Evolutionary conservation across 129 eudicot genomes (phyloP).

Genomic region (Gnaphalium uliginosum): DNA sequence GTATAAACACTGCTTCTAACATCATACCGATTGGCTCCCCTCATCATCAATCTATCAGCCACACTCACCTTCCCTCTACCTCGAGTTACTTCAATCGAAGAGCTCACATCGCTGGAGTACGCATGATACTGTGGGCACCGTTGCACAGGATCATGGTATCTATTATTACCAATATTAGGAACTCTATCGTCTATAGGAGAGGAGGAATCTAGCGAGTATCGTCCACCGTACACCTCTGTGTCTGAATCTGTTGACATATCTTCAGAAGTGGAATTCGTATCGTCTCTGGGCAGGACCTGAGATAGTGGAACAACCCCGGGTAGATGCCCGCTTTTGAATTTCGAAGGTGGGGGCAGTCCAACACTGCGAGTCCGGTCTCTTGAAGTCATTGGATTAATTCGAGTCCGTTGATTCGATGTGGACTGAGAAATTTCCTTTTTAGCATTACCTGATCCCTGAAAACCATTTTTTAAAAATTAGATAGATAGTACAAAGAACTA

Average conservation of each 20-base stretch:
- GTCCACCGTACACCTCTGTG: constrained; percentile 69
- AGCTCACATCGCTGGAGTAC: constrained; percentile 64
- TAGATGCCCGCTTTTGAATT: constrained; percentile 60
- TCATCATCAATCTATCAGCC: constrained; percentile 48
- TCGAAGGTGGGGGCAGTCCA: constrained; percentile 68
- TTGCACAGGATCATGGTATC: constrained; percentile 41
- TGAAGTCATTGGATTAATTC: constrained; percentile 43
- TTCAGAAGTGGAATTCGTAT: constrained; percentile 55
- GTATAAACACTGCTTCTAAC: constrained; percentile 59
- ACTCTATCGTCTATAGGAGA: constrained; percentile 69
- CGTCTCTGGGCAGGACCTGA: constrained; percentile 52
- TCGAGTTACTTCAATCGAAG: constrained; percentile 52
- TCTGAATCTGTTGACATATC: constrained; percentile 73
- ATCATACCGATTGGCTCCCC: constrained; percentile 55
- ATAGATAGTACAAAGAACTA: neutral
- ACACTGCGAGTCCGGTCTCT: constrained; percentile 45
- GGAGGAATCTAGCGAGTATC: constrained; percentile 77
- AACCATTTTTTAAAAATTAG: neutral
- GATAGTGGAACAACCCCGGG: constrained; percentile 60
- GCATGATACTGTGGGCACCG: constrained; percentile 54
- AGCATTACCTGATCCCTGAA: constrained; percentile 59
- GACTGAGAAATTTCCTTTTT: constrained; percentile 46
- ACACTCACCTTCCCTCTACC: constrained; percentile 43
- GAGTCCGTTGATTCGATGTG: constrained; percentile 38
- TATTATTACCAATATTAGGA: constrained; percentile 33